Evolutionary conservation across 2,329 filamentous ascomycete genomes (phyloP).

Genomic region (Epichloe sylvatica): DNA sequence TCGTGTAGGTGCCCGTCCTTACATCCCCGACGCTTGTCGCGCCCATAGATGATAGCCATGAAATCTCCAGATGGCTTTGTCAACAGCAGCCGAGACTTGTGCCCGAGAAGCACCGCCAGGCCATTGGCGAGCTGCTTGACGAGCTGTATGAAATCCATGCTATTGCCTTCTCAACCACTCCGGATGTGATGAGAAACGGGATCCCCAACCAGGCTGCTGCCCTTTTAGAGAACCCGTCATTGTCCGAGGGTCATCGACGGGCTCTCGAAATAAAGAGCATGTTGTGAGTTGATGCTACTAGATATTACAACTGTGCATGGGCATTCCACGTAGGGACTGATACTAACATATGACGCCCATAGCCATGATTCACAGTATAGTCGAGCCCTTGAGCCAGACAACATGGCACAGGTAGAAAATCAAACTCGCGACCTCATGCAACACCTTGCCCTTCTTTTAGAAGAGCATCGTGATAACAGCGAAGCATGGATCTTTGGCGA

Average conservation of each 20-base stretch:
- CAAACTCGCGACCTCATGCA: constrained; percentile 12
- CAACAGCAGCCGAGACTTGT: constrained; percentile 15
- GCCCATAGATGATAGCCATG: constrained; percentile 14
- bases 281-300: constrained; percentile 13
- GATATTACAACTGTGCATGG: too few species aligned
- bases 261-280: constrained; percentile 18
- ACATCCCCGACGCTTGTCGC: constrained; percentile 13
- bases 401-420: constrained; percentile 12
- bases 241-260: constrained; percentile 15
- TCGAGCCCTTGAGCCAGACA: constrained; percentile 12
- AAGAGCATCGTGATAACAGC: constrained; percentile 4
- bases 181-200: constrained; percentile 13
- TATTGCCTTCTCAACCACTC: constrained; percentile 11
- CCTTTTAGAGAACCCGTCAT: constrained; percentile 14
- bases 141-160: constrained; percentile 16
- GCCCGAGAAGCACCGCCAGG: constrained; percentile 11
- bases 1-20: constrained; percentile 14
- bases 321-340: background rate
- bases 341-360: background rate
- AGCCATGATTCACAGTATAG: constrained; percentile 16
- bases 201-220: constrained; percentile 17
- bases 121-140: constrained; percentile 13
- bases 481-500: constrained; percentile 16
- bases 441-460: constrained; percentile 9
- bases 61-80: constrained; percentile 18